A percentile compares a stretch with the other conserved stretches of the same genome.
These are phyloP conservation scores for Neurospora cerealis DNA, from an alignment of 495 filamentous ascomycete species.

Conservation along the genomic window DNA sequence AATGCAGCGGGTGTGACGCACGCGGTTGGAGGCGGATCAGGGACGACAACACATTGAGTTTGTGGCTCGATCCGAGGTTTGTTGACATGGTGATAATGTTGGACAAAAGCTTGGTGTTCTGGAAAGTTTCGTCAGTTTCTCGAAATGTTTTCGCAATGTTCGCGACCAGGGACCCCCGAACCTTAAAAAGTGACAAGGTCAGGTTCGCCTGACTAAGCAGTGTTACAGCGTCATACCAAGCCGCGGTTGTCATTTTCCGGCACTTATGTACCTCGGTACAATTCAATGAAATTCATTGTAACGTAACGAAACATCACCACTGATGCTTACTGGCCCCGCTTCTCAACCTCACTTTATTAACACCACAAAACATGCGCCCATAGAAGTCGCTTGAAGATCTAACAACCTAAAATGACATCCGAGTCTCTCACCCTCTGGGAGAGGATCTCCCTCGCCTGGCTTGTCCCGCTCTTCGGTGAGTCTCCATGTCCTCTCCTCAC, in stretches of 20 bases:
- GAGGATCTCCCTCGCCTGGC: background rate
- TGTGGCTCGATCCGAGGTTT: background rate
- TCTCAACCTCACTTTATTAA: background rate
- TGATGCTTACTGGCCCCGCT: too few relatives aligned
- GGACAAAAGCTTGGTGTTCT: background rate
- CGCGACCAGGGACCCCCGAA: background rate
- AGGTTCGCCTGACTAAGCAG: background rate
- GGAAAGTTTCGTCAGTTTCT: background rate
- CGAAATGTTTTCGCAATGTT: background rate
- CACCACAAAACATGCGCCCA: background rate
- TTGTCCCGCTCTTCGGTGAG: background rate
- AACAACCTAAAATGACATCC: too few relatives aligned
- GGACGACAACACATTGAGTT: background rate
- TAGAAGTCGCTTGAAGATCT: too few relatives aligned
- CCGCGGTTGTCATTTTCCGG: background rate
- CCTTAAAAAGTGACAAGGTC: too few relatives aligned
- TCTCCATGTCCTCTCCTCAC: background rate
- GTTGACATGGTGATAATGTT: background rate
- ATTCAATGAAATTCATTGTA: background rate
- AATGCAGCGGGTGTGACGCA: background rate
- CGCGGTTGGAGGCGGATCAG: background rate
- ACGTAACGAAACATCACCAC: background rate
- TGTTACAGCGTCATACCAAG: background rate
- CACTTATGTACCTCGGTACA: background rate
- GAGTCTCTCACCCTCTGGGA: background rate